phyloP scores from a whole-genome alignment of 2,329 filamentous ascomycete genomes.

The Cercospora sojina region DNA sequence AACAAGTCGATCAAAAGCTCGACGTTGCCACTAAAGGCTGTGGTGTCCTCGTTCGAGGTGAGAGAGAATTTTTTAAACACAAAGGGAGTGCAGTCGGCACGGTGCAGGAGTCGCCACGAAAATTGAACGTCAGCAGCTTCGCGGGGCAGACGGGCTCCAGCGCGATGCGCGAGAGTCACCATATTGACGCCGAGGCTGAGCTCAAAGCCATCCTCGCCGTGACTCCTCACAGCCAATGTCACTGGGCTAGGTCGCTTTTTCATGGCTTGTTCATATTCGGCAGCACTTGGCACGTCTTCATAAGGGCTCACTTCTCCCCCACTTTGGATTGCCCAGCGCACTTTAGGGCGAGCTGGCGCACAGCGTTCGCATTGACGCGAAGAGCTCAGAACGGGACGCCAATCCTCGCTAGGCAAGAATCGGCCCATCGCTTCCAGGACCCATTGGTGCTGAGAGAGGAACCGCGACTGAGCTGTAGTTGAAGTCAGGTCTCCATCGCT shows the following conservation, averaged over 20 bases:
- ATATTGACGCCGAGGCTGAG: constrained; percentile 34
- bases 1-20: constrained; percentile 45
- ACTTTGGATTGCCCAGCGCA: constrained; percentile 41
- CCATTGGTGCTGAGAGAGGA: constrained; percentile 21
- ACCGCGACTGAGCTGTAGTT: not conserved
- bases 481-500: not conserved
- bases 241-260: constrained; percentile 49
- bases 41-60: constrained; percentile 15
- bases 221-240: constrained; percentile 12
- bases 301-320: constrained; percentile 43
- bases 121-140: not conserved
- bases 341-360: constrained; percentile 40
- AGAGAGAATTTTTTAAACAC: constrained; percentile 28
- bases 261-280: constrained; percentile 51
- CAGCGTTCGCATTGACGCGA: constrained; percentile 32
- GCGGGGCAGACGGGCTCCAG: constrained; percentile 24
- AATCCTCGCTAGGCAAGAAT: constrained; percentile 21
- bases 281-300: constrained; percentile 54
- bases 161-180: constrained; percentile 34
- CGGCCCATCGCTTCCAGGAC: constrained; percentile 32
- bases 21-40: not conserved
- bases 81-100: constrained; percentile 1
- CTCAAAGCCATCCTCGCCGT: not conserved
- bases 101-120: constrained; percentile 33
- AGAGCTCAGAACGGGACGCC: constrained; percentile 15